A percentile compares a stretch with the other conserved stretches of the same genome.
Conservation (phyloP, 2,329 filamentous ascomycete genomes). For the Trichophyton equinum region DNA sequence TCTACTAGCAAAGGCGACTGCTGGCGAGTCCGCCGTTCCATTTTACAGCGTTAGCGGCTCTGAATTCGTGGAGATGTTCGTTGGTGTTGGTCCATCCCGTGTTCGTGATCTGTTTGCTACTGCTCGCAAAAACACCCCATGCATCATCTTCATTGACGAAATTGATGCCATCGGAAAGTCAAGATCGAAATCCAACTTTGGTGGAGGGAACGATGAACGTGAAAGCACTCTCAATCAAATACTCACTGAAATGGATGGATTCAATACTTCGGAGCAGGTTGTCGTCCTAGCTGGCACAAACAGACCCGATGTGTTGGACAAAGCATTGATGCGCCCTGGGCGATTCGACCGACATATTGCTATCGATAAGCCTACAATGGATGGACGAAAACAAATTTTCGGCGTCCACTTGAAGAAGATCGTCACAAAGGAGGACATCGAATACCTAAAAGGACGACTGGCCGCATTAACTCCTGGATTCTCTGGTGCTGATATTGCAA, state of each 20-base stretch:
- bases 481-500: conserved; percentile 94
- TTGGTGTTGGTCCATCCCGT: conserved; percentile 90
- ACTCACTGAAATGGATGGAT: conserved; percentile 97
- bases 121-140: conserved; percentile 88
- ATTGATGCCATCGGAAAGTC: conserved; percentile 96
- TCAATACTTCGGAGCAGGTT: conserved; percentile 93
- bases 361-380: conserved; percentile 93
- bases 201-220: conserved; percentile 90
- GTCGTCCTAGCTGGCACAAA: conserved; percentile 96
- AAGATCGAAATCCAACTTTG: conserved; percentile 67
- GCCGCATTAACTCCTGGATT: conserved; percentile 91
- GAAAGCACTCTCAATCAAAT: conserved; percentile 98
- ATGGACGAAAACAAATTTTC: conserved; percentile 92
- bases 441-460: conserved; percentile 75
- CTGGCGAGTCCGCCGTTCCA: conserved; percentile 88
- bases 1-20: conserved; percentile 88
- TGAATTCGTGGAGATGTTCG: conserved; percentile 99
- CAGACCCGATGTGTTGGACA: conserved; percentile 84
- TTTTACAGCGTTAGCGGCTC: conserved; percentile 98
- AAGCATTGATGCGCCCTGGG: conserved; percentile 89
- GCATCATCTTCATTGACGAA: conserved; percentile 99
- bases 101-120: conserved; percentile 91
- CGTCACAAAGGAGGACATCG: conserved; percentile 78
- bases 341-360: conserved; percentile 94
- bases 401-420: conserved; percentile 89